Conservation (phyloP, 2,329 filamentous ascomycete species). For the Fusarium cicatricum region DNA sequence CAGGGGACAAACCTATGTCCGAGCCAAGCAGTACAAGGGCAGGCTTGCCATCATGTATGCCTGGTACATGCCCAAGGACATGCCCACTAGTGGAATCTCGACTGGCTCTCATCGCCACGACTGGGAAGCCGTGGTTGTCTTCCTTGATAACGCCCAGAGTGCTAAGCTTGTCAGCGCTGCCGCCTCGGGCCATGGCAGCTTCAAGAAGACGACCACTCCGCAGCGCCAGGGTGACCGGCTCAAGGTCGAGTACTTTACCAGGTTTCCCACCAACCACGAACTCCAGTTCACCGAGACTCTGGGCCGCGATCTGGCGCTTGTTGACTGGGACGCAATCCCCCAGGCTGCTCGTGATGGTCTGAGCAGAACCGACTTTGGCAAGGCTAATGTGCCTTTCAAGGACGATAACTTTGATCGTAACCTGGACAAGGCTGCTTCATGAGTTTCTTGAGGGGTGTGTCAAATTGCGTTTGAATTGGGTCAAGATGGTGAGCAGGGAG, state of each 20-base stretch:
- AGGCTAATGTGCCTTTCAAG: conserved; percentile 53
- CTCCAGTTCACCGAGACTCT: conserved; percentile 46
- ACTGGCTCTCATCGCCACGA: conserved; percentile 51
- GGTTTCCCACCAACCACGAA: conserved; percentile 46
- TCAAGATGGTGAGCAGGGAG: too few species aligned
- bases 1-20: conserved; percentile 51
- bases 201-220: conserved; percentile 37
- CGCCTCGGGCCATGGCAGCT: conserved; percentile 50
- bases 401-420: conserved; percentile 39
- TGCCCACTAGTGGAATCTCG: conserved; percentile 44
- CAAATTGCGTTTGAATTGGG: not conserved
- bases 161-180: conserved; percentile 47
- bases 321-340: conserved; percentile 54
- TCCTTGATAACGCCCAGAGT: conserved; percentile 40
- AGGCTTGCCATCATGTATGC: conserved; percentile 52
- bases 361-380: conserved; percentile 50
- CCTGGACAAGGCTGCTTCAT: conserved; percentile 21
- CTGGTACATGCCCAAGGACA: conserved; percentile 58
- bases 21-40: conserved; percentile 41
- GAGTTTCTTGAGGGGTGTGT: not conserved
- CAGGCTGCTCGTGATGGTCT: conserved; percentile 47
- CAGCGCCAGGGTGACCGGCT: conserved; percentile 33
- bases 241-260: conserved; percentile 47
- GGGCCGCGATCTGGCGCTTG: conserved; percentile 51
- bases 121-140: conserved; percentile 51